A percentile compares a stretch with the other conserved stretches of the same genome.
Evolutionary conservation across 805 yeast species (phyloP).

Genomic region (Suhomyces vadensis): DNA sequence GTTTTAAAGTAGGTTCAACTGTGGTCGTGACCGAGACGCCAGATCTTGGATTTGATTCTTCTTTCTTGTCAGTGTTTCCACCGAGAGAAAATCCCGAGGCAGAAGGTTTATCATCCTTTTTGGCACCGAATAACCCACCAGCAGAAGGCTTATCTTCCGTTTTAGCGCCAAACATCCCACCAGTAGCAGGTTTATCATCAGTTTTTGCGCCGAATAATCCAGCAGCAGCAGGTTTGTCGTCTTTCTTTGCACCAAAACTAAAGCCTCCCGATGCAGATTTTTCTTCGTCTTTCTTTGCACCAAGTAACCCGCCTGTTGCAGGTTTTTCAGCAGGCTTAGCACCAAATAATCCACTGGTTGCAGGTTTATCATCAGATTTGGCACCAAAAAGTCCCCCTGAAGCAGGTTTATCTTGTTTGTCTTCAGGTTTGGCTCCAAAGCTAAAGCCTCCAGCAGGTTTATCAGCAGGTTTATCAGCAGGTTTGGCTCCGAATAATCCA

Average conservation of each 20-base stretch:
- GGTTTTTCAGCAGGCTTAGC: slow-evolving; percentile 11
- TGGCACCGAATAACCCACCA: slow-evolving; percentile 10
- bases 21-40: slow-evolving; percentile 24
- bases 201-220: slow-evolving; percentile 9
- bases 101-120: slow-evolving; percentile 7
- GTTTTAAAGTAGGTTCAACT: slow-evolving; percentile 36
- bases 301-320: slow-evolving; percentile 14
- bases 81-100: slow-evolving; percentile 22
- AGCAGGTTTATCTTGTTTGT: slow-evolving; percentile 5
- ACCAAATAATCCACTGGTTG: slow-evolving; percentile 1
- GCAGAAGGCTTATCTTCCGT: slow-evolving; percentile 8
- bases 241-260: slow-evolving; percentile 12
- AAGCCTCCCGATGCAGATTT: slow-evolving; percentile 16
- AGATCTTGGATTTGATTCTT: slow-evolving; percentile 14
- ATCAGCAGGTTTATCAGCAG: slow-evolving; percentile 8
- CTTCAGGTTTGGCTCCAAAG: slow-evolving; percentile 8
- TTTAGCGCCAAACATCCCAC: slow-evolving; percentile 8
- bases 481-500: slow-evolving; percentile 9
- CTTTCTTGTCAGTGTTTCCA: slow-evolving; percentile 20
- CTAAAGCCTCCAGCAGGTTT: slow-evolving; percentile 11
- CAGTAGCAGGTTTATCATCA: slow-evolving; percentile 4
- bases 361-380: slow-evolving; percentile 7
- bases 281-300: slow-evolving; percentile 16
- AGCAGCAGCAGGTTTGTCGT: slow-evolving; percentile 11
- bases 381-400: slow-evolving; percentile 18